A percentile compares a stretch with the other conserved stretches of the same genome.
Evolutionary conservation across 768 basidiomycete genomes (phyloP).

Genomic region (Amanita subjunquillea): DNA sequence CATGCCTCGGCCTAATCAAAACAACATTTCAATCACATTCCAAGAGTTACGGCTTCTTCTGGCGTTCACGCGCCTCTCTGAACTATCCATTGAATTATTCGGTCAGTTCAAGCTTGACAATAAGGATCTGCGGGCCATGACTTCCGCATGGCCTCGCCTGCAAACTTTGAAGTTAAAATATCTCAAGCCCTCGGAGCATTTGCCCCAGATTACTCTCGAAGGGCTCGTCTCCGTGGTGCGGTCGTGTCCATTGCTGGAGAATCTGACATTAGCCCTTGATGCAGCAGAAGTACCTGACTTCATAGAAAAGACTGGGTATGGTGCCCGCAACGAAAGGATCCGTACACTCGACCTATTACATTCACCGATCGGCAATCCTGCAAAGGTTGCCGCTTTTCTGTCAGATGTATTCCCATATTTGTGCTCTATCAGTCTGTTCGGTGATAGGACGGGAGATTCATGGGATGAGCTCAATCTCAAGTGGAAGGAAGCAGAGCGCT

Average conservation of each 20-base stretch:
- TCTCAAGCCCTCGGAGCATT: background rate
- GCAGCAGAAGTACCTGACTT: background rate
- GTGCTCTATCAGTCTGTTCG: background rate
- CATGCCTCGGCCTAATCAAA: no score
- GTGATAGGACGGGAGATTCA: background rate
- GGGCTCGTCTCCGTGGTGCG: background rate
- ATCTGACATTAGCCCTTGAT: background rate
- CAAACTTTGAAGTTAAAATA: background rate
- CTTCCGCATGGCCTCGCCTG: background rate
- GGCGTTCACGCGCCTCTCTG: background rate
- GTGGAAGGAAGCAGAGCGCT: background rate
- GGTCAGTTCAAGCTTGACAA: background rate
- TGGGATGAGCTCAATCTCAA: background rate
- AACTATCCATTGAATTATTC: background rate
- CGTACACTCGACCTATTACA: background rate
- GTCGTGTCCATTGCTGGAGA: background rate
- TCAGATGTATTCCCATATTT: conserved; percentile 1
- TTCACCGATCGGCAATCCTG: background rate
- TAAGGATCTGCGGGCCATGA: background rate
- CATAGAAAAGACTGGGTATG: background rate
- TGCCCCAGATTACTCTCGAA: background rate
- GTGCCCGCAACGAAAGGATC: background rate
- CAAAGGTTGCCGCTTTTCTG: background rate
- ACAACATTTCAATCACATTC: background rate
- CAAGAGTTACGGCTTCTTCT: background rate